Conservation (phyloP, 805 yeast species). For the Komagataella kurtzmanii region DNA sequence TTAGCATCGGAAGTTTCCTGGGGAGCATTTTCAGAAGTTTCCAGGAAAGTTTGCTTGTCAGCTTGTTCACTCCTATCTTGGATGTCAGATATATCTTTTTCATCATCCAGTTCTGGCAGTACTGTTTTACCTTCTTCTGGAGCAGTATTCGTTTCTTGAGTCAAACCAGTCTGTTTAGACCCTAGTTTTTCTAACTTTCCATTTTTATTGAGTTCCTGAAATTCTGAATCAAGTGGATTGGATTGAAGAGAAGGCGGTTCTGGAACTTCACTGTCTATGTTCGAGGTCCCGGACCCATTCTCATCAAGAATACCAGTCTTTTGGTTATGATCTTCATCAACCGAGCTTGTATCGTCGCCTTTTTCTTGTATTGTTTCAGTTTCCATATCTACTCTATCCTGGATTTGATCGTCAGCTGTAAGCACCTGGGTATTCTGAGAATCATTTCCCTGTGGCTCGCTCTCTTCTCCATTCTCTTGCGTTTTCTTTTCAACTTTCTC, state of each 20-base stretch:
- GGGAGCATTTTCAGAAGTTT: neutral
- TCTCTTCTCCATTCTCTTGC: neutral
- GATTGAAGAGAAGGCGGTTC: neutral
- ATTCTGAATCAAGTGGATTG: neutral
- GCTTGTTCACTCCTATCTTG: neutral
- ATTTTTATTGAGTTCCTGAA: neutral
- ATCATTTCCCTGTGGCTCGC: neutral
- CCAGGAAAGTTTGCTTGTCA: neutral
- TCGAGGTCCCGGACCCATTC: neutral
- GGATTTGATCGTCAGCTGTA: neutral
- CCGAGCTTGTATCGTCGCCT: neutral
- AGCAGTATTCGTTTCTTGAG: neutral
- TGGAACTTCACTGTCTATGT: neutral
- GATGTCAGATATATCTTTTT: neutral
- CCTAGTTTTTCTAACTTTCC: neutral
- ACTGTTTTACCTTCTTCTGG: neutral
- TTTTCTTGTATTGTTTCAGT: neutral
- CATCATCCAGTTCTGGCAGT: neutral
- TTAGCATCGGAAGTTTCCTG: neutral
- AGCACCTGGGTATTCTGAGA: neutral
- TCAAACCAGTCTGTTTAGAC: neutral
- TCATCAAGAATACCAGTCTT: neutral
- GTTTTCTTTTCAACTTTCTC: neutral
- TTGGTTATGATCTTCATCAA: neutral
- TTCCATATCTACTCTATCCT: neutral